Conservation (phyloP, 2,329 filamentous ascomycete genomes). For the Pseudopithomyces maydicus region DNA sequence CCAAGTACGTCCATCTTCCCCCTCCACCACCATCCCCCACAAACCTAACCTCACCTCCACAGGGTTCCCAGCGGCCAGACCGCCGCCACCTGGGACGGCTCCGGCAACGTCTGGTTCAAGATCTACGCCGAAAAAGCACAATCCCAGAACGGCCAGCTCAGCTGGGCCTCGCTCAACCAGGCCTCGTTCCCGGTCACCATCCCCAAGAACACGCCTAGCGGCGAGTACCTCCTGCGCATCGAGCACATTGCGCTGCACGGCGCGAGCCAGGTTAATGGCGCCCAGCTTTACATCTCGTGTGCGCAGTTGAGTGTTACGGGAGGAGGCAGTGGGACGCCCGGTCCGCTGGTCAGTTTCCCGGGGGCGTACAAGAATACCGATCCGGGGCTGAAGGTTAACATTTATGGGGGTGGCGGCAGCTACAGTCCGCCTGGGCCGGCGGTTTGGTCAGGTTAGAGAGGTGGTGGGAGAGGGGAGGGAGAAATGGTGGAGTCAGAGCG, state of each 20-base stretch:
- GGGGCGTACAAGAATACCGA: conserved; percentile 22
- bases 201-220: conserved; percentile 42
- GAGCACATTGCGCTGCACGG: conserved; percentile 30
- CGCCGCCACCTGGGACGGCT: conserved; percentile 36
- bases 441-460: neutral
- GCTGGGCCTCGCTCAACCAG: conserved; percentile 29
- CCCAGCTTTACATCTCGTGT: conserved; percentile 50
- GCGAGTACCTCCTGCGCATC: conserved; percentile 33
- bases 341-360: conserved; percentile 43
- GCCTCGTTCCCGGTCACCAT: conserved; percentile 32
- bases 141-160: conserved; percentile 22
- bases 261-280: conserved; percentile 26
- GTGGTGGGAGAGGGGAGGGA: neutral
- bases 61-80: conserved; percentile 34
- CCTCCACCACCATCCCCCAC: neutral
- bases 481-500: neutral
- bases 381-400: conserved; percentile 1
- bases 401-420: neutral
- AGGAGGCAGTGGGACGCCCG: conserved; percentile 31
- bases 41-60: neutral
- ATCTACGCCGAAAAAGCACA: conserved; percentile 34
- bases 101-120: conserved; percentile 45
- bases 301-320: conserved; percentile 47
- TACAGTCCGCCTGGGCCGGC: neutral
- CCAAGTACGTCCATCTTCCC: conserved; percentile 23